Conservation (phyloP, 1,139 yeast genomes). For the Debaryomycetaceae sp. region DNA sequence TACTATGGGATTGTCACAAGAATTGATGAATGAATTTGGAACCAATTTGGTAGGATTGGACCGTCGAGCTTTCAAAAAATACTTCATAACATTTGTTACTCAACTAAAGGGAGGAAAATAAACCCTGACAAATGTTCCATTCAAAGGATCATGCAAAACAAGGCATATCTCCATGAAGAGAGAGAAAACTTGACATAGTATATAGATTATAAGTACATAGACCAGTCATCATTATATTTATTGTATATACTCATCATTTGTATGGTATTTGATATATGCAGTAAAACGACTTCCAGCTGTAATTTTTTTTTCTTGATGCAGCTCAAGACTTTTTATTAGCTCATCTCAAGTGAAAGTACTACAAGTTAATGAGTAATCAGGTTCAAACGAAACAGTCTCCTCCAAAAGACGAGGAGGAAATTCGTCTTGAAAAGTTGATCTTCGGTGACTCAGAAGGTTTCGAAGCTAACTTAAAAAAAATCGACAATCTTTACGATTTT, state of each 20-base stretch:
- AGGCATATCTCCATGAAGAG: neutral
- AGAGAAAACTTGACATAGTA: neutral
- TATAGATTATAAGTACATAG: neutral
- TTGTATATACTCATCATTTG: neutral
- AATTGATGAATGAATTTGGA: constrained; percentile 55
- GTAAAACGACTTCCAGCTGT: neutral
- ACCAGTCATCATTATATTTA: neutral
- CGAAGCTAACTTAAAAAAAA: constrained; percentile 58
- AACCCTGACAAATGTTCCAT: neutral
- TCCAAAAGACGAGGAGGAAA: constrained; percentile 81
- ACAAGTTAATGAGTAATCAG: neutral
- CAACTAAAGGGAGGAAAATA: constrained; percentile 33
- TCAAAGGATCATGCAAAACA: neutral
- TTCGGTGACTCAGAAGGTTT: constrained; percentile 88
- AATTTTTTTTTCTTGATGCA: too few relatives aligned
- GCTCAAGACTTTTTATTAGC: neutral
- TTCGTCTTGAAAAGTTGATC: constrained; percentile 73
- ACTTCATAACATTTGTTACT: constrained; percentile 55
- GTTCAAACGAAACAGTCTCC: constrained; percentile 25
- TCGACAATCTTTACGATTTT: constrained; percentile 53
- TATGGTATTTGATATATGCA: neutral
- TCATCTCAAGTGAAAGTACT: neutral
- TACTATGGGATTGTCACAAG: constrained; percentile 58
- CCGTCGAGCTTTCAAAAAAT: constrained; percentile 61
- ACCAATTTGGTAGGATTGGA: constrained; percentile 52